A percentile compares a stretch with the other conserved stretches of the same genome.
Evolutionary conservation across 495 filamentous ascomycete genomes (phyloP).

Genomic region (Lineolata rhizophorae): DNA sequence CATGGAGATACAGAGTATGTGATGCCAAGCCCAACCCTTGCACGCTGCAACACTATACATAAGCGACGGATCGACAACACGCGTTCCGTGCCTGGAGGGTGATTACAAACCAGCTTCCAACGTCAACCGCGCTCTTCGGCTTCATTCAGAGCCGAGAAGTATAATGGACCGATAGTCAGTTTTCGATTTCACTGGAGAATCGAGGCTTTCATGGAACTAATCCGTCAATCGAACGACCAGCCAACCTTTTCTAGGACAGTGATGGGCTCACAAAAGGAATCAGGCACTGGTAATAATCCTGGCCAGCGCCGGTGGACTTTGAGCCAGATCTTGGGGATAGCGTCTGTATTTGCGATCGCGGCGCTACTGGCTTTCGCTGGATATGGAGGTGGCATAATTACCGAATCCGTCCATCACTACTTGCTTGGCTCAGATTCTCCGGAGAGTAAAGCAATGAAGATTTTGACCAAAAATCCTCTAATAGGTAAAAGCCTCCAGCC

Average conservation of each 20-base stretch:
- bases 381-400: background rate
- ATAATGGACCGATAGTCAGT: no score
- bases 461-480: slow-evolving; percentile 51
- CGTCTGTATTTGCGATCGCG: background rate
- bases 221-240: no score
- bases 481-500: slow-evolving; percentile 35
- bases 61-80: no score
- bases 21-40: no score
- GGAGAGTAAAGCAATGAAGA: slow-evolving; percentile 43
- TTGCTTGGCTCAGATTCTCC: slow-evolving; percentile 8
- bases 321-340: background rate
- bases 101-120: no score
- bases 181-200: no score
- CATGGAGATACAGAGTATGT: background rate
- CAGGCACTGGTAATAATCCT: background rate
- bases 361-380: background rate
- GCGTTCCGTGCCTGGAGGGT: no score
- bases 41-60: no score
- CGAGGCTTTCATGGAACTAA: no score
- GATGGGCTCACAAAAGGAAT: background rate
- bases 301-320: background rate
- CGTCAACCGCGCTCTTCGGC: no score
- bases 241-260: no score
- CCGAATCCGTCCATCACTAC: background rate
- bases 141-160: no score